phyloP scores from a whole-genome alignment of 768 basidiomycete species.

The Hypsizygus marmoreus region DNA sequence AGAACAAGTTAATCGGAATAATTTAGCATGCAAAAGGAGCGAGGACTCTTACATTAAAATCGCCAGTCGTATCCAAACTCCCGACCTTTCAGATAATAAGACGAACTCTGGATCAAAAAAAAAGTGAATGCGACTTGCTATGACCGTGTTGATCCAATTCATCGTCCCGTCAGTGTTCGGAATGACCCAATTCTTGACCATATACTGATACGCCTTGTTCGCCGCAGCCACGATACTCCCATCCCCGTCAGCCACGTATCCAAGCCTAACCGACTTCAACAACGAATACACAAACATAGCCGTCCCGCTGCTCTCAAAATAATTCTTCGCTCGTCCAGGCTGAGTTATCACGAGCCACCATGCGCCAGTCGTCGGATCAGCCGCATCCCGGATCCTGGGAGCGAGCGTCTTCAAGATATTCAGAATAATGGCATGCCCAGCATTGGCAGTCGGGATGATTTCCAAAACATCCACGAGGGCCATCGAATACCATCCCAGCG shows the following conservation, averaged over 20 bases:
- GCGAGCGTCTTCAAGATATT: conserved; percentile 33
- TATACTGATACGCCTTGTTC: conserved; percentile 44
- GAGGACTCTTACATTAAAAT: conserved; percentile 33
- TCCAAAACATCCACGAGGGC: conserved; percentile 48
- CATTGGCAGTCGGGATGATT: conserved; percentile 32
- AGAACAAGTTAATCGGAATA: not conserved
- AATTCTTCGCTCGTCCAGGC: conserved; percentile 45
- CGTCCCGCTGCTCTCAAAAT: conserved; percentile 50
- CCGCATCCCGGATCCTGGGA: conserved; percentile 38
- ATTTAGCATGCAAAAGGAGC: not conserved
- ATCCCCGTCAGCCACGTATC: conserved; percentile 39
- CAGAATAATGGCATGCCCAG: conserved; percentile 32
- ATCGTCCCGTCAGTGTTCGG: conserved; percentile 45
- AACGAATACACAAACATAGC: conserved; percentile 51
- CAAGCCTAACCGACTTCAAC: conserved; percentile 44
- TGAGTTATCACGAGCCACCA: conserved; percentile 57
- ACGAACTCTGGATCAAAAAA: not conserved
- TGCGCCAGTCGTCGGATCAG: conserved; percentile 38
- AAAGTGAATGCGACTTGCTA: conserved; percentile 27
- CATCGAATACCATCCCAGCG: conserved; percentile 51
- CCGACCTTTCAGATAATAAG: conserved; percentile 33
- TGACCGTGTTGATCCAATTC: conserved; percentile 46
- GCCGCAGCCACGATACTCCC: conserved; percentile 39
- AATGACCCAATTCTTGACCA: conserved; percentile 40
- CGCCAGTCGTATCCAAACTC: conserved; percentile 38